Evolutionary conservation across 1,139 yeast genomes (phyloP).

Genomic region (Yamadazyma diddensiae): DNA sequence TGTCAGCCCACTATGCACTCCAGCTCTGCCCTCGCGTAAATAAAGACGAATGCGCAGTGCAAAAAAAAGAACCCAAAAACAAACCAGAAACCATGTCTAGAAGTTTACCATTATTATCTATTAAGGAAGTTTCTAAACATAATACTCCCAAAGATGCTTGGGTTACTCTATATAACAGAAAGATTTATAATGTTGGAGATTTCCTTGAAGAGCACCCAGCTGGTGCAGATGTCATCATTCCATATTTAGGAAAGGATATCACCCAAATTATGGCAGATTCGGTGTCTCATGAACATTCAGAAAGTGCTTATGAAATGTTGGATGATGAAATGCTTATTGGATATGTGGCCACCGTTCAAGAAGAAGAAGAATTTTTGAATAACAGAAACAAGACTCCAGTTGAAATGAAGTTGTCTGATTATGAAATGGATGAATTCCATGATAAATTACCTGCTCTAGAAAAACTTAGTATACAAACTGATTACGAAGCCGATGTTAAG

Average conservation of each 20-base stretch:
- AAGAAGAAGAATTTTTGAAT: slow-evolving; percentile 41
- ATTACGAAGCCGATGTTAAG: slow-evolving; percentile 63
- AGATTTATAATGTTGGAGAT: slow-evolving; percentile 76
- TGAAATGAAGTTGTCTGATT: slow-evolving; percentile 35
- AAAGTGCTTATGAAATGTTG: slow-evolving; percentile 82
- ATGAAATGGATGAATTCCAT: slow-evolving; percentile 42
- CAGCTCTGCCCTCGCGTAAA: slow-evolving; percentile 2
- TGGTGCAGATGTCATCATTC: slow-evolving; percentile 71
- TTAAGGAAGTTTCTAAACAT: slow-evolving; percentile 48
- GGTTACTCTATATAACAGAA: slow-evolving; percentile 72
- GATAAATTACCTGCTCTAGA: slow-evolving; percentile 71
- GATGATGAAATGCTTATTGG: slow-evolving; percentile 64
- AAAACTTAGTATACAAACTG: slow-evolving; percentile 73
- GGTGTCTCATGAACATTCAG: slow-evolving; percentile 72
- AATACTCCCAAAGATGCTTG: slow-evolving; percentile 57
- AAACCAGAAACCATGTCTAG: slow-evolving; percentile 12
- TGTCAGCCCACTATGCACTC: too few relatives aligned
- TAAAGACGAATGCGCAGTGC: too few relatives aligned
- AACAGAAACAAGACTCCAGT: slow-evolving; percentile 42
- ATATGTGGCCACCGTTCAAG: slow-evolving; percentile 44
- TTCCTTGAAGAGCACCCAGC: slow-evolving; percentile 88
- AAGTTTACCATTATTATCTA: slow-evolving; percentile 34
- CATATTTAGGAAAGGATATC: slow-evolving; percentile 81
- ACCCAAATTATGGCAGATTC: slow-evolving; percentile 75
- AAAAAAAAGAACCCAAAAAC: too few relatives aligned